Percentiles rank a stretch among this genome's conserved stretches.
These are phyloP conservation scores for Notholithocarpus densiflorus DNA, from an alignment of 306 rosid genomes.

Conservation along the genomic window DNA sequence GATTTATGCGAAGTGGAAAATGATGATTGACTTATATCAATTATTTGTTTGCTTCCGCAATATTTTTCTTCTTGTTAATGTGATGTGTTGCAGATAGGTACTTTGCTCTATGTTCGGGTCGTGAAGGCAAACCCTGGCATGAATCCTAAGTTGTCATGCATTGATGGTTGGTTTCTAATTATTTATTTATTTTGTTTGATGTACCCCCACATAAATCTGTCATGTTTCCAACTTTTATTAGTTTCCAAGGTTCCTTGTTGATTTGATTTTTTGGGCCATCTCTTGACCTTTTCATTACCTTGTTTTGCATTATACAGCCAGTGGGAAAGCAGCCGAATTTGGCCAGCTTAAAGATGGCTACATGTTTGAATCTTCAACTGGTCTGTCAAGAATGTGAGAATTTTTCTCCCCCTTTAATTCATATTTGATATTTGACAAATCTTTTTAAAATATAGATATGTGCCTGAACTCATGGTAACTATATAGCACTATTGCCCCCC, in stretches of 20 bases:
- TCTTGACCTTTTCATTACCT: conserved; percentile 6
- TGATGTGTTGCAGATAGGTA: conserved; percentile 56
- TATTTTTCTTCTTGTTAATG: conserved; percentile 20
- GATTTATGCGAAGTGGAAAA: background rate
- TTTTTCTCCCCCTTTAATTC: background rate
- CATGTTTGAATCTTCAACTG: conserved; percentile 79
- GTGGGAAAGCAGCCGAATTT: conserved; percentile 73
- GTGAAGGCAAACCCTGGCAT: conserved; percentile 81
- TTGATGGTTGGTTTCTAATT: conserved; percentile 59
- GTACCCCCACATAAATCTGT: background rate
- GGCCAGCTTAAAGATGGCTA: conserved; percentile 72
- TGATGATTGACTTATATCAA: background rate
- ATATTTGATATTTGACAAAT: background rate
- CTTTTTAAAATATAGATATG: background rate
- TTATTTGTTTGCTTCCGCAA: background rate
- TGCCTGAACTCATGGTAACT: background rate
- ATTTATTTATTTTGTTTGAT: background rate
- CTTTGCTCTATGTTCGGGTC: conserved; percentile 69
- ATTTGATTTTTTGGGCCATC: conserved; percentile 1
- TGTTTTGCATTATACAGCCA: conserved; percentile 35
- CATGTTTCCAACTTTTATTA: background rate
- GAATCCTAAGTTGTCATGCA: conserved; percentile 91
- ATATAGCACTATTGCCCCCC: background rate
- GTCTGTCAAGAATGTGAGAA: conserved; percentile 76
- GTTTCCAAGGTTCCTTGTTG: background rate